Conservation (phyloP, 148 eudicot species). For the Nyssa sinensis region DNA sequence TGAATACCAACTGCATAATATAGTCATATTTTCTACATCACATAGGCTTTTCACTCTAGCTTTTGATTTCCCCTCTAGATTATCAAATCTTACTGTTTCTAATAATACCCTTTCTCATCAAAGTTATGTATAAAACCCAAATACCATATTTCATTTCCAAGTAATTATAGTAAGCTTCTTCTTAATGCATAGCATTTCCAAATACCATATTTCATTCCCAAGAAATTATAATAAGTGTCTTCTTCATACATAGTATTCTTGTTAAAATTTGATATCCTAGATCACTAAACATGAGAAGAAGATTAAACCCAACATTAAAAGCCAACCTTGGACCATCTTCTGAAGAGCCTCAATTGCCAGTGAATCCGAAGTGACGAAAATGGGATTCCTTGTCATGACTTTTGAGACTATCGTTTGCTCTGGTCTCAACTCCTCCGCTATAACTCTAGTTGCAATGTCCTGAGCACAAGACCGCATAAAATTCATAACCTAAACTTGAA, state of each 20-base stretch:
- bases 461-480: constrained; percentile 24
- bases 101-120: no score
- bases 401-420: constrained; percentile 81
- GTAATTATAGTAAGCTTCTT: no score
- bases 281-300: neutral
- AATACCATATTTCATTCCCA: no score
- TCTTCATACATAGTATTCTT: neutral
- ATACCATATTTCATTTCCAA: no score
- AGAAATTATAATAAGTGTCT: no score
- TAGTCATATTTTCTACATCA: no score
- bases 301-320: neutral
- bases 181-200: no score
- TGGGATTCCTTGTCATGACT: constrained; percentile 95
- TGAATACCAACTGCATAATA: no score
- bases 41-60: no score
- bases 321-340: constrained; percentile 90
- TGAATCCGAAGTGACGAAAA: constrained; percentile 87
- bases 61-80: no score
- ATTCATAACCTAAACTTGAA: neutral
- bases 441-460: constrained; percentile 91
- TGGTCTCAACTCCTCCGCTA: constrained; percentile 85
- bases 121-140: neutral
- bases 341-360: constrained; percentile 91
- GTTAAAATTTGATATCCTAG: no score
- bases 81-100: no score